Evolutionary conservation across 163 green algal genomes (phyloP).

Genomic region (Scenedesmus sp.): DNA sequence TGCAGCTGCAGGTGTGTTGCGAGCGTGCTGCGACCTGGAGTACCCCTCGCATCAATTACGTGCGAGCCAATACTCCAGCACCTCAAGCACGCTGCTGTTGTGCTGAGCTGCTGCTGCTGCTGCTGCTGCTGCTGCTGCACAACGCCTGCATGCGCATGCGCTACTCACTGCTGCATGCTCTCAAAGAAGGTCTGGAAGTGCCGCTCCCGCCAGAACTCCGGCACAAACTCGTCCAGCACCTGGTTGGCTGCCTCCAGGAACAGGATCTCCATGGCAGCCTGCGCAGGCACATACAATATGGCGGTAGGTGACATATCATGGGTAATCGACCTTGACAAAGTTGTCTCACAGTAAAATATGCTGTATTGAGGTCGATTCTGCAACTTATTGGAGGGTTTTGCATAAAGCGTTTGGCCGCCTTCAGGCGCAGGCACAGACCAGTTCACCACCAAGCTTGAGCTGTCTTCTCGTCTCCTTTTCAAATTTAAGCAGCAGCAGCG

Average conservation of each 20-base stretch:
- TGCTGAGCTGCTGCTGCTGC: background rate
- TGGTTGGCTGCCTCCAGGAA: conserved; percentile 76
- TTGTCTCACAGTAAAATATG: too few relatives aligned
- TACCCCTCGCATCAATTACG: too few relatives aligned
- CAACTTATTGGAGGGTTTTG: too few relatives aligned
- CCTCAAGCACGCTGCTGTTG: background rate
- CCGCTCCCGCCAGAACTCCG: conserved; percentile 48
- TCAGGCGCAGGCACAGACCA: too few relatives aligned
- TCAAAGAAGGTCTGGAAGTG: conserved; percentile 71
- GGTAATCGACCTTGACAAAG: too few relatives aligned
- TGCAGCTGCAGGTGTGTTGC: too few relatives aligned
- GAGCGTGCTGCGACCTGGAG: too few relatives aligned
- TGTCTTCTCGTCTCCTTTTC: too few relatives aligned
- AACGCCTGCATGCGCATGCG: conserved; percentile 23
- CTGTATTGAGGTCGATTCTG: too few relatives aligned
- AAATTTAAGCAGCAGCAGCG: background rate
- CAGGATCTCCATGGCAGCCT: conserved; percentile 81
- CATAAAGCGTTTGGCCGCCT: too few relatives aligned
- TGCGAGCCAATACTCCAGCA: background rate
- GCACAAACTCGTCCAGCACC: conserved; percentile 63
- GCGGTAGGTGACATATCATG: background rate
- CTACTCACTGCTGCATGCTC: conserved; percentile 62
- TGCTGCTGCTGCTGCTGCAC: background rate
- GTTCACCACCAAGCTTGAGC: too few relatives aligned
- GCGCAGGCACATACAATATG: conserved; percentile 21